Evolutionary conservation across 1,284 basidiomycete species (phyloP).

Genomic region (Boletellus deceptivus): DNA sequence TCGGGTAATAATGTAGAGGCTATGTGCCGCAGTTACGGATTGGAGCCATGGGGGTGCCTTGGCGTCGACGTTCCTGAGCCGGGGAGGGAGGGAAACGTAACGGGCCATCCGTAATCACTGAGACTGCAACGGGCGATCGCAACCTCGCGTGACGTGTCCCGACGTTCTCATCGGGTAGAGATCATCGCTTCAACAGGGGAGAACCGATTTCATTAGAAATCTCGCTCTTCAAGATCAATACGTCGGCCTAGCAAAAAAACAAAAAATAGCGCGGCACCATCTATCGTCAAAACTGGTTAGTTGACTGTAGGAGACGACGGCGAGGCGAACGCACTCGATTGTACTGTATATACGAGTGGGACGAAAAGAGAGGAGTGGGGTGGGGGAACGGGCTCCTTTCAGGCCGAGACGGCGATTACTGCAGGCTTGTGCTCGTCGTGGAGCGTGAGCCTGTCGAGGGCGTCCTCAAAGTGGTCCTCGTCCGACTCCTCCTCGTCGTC

Average conservation of each 20-base stretch:
- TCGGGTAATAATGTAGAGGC: no score
- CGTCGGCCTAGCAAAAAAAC: not conserved
- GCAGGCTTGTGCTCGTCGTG: slow-evolving; percentile 22
- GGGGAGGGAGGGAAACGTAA: no score
- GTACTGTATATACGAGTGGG: not conserved
- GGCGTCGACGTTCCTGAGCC: no score
- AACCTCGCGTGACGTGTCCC: no score
- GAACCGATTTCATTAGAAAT: no score
- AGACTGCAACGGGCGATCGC: no score
- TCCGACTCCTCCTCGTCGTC: slow-evolving; percentile 40
- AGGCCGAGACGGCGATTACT: slow-evolving; percentile 19
- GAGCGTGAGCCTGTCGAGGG: slow-evolving; percentile 60
- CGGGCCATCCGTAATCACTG: no score
- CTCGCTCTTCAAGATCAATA: no score
- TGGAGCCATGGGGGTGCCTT: no score
- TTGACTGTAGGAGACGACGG: not conserved
- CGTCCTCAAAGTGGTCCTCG: slow-evolving; percentile 59
- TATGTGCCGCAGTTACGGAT: no score
- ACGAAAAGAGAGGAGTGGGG: not conserved
- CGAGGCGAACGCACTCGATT: slow-evolving; percentile 2
- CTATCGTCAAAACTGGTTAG: not conserved
- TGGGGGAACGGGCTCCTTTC: not conserved
- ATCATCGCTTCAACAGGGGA: no score
- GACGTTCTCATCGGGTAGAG: no score
- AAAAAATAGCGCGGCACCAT: not conserved